Evolutionary conservation across 2,329 filamentous ascomycete genomes (phyloP), one percentile per base, ranked within the genome.

Genomic region (Coleophoma eucalyptorum): DNA sequence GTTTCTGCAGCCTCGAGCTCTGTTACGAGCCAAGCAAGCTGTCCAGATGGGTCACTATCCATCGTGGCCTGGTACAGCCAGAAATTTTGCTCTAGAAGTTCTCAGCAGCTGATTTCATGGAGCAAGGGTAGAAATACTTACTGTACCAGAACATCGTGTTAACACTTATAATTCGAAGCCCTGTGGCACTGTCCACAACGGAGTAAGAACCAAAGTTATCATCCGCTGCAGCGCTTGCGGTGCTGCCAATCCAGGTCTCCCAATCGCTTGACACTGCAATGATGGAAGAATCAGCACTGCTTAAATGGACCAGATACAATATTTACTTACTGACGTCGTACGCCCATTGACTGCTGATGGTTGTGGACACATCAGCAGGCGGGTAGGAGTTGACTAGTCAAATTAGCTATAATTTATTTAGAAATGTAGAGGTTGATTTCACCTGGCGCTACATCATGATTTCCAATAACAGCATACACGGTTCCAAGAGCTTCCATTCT

Each of bases 71-170:
- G 60, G 53, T 68, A 73, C 40, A 67, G 54, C 59, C 67, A 69
- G 55, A 71, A 71, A 54, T 73, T 72, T 53, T 55, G 51, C 49
- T 51, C 19, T 15, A 18, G 16, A 42, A 42, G 11, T 2, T 20
- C 18, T 19, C 15, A 19, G 15, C 11, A 7, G 21, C 16, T 42
- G 13, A 2, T 20, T 16, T 42, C n/a, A 42, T n/a, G 11, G 38
- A n/a, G 16, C 6, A 42, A 20, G 3, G 12, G 5, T 15, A 20
- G 16, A 19, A 13, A 12, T 3, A 42, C 38, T 42, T 46, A 50
- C 61, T 69, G 59, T 73, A 73, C 59, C 69, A 72, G 50, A 71
- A 64, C 49, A 71, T 68, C 45, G 66, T 71, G 60, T 73, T 72
- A 51, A 72, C 62, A 4, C 68, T 69, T 54, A 73, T 72, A 48